phyloP scores from a whole-genome alignment of 306 rosid species.

The Neltuma alba region DNA sequence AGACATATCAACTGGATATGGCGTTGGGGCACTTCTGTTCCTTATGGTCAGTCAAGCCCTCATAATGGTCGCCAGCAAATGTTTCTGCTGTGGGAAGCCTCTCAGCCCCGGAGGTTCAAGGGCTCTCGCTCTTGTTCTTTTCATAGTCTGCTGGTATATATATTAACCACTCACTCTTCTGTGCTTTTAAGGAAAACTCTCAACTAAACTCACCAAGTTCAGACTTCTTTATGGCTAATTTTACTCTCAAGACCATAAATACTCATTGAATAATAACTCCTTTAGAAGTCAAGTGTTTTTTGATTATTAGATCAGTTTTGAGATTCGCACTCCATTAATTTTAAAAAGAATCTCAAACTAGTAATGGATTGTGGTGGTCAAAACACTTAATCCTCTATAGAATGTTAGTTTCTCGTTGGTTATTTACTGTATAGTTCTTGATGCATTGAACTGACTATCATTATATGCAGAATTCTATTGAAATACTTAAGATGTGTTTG shows the following conservation, averaged over 20 bases:
- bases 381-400: not conserved
- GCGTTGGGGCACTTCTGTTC: conserved; percentile 14
- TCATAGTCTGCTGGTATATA: conserved; percentile 22
- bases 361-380: not conserved
- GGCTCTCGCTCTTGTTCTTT: conserved; percentile 15
- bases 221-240: no score
- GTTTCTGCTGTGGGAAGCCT: conserved; percentile 23
- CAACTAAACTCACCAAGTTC: not conserved
- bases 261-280: not conserved
- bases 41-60: conserved; percentile 7
- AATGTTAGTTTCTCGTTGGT: not conserved
- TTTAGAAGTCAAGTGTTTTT: not conserved
- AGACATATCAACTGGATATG: conserved; percentile 21
- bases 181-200: no score
- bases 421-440: not conserved
- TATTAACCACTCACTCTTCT: not conserved
- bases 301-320: not conserved
- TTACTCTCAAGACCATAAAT: not conserved
- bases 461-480: not conserved
- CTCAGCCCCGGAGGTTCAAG: conserved; percentile 24
- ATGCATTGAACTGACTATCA: not conserved
- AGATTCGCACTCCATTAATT: not conserved
- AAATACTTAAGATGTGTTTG: not conserved
- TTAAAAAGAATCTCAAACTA: no score
- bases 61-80: not conserved